Conservation (phyloP, 1,139 yeast genomes). For the Suhomyces panamericanus region DNA sequence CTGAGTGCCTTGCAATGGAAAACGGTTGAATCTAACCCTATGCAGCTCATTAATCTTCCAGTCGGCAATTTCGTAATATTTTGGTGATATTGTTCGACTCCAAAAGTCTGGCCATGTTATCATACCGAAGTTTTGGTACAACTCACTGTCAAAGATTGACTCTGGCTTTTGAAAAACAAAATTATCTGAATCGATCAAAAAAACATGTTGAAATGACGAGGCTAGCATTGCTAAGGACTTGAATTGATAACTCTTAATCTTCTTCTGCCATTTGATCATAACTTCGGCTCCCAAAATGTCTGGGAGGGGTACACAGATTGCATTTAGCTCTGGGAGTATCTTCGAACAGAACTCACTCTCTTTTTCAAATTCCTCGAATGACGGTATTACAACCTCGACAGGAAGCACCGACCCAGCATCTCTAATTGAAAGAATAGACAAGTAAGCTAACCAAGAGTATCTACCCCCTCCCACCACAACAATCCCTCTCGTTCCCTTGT, state of each 20-base stretch:
- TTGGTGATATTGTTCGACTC: conserved; percentile 71
- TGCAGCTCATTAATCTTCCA: conserved; percentile 36
- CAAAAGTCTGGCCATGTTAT: conserved; percentile 85
- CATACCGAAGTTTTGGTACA: conserved; percentile 58
- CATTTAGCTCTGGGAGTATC: conserved; percentile 18
- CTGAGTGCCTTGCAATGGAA: conserved; percentile 13
- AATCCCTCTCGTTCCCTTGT: conserved; percentile 30
- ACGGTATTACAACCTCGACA: conserved; percentile 40
- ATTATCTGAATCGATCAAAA: conserved; percentile 47
- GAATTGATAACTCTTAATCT: conserved; percentile 38
- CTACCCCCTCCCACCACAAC: conserved; percentile 42
- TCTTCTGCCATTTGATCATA: conserved; percentile 31
- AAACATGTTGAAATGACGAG: conserved; percentile 43
- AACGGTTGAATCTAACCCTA: conserved; percentile 23
- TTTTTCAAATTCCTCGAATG: conserved; percentile 28
- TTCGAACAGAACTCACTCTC: conserved; percentile 19
- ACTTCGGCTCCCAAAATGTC: conserved; percentile 38
- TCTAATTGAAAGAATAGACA: conserved; percentile 35
- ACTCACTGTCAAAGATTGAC: conserved; percentile 49
- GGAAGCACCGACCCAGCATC: conserved; percentile 39
- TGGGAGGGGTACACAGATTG: conserved; percentile 27
- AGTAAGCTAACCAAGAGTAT: conserved; percentile 42
- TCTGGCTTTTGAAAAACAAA: conserved; percentile 40
- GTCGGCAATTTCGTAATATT: conserved; percentile 65
- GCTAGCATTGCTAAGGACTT: conserved; percentile 43